Base-by-base conservation (phyloP, 1,284 basidiomycete genomes). In the Boletus smithii region DNA sequence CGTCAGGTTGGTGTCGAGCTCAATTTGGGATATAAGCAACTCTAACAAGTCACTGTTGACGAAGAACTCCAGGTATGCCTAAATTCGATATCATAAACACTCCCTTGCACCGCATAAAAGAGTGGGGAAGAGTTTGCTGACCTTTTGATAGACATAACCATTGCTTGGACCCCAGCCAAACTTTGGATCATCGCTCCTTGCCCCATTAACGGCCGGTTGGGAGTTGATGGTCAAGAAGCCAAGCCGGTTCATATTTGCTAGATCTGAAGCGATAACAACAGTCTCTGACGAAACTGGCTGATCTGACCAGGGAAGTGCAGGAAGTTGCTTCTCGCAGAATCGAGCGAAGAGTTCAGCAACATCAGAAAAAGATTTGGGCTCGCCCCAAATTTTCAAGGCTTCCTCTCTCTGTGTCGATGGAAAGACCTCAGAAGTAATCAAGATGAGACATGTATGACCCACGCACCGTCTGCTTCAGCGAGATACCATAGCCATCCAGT, bases 31-130 rank as follows among this genome's bases (percentile, higher is more conserved):
- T 49, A 98, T 80, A 37, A 98, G 80, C 39, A 84, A 71, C 41
- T 81, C 76, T 42, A 95, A 78, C 38, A 91, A 74, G 49, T 79
- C 71, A 2, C 91, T 87, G 31, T 80, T 78, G 41, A 92, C 90
- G 63, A 97, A 97, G 73, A 97, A 99, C 67, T 99, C 97, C 48
- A 99, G 81, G 71, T 99, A 99, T 5, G 95, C 95, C 91, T 95
- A 55, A 20, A 14, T 33, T 24, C 18, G 22, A 46, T 16, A 7
- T 44, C 36, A 26, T 41, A 32, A 16, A 26, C 8, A 36, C 17
- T 8, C 24, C 14, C 7, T n/a, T n/a, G 16, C 4, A 14, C 9
- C 10, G 14, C 16, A 37, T 27, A 36, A 20, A 24, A 36, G 17
- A 44, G 23, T n/a, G 13, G n/a, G n/a, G 26, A 18, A 44, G 47